A percentile compares a stretch with the other conserved stretches of the same genome.
Conservation (phyloP, 257 asterid genomes). For the Nicotiana obtusifolia region DNA sequence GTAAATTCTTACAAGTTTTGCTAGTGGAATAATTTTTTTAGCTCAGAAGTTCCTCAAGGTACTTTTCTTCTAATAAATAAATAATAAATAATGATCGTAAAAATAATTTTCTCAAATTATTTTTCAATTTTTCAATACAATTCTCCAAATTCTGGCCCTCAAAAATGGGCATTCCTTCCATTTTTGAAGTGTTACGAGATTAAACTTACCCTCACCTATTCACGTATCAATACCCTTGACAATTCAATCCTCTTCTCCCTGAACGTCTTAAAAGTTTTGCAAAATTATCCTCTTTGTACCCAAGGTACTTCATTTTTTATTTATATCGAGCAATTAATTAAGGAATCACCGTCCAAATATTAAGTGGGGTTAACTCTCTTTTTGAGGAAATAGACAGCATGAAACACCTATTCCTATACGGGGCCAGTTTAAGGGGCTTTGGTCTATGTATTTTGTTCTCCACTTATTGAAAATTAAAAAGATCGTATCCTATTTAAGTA, state of each 20-base stretch:
- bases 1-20: too few relatives aligned
- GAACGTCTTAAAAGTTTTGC: background rate
- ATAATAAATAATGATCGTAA: too few relatives aligned
- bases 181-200: too few relatives aligned
- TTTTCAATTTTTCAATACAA: too few relatives aligned
- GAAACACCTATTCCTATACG: background rate
- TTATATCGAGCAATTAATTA: background rate
- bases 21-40: too few relatives aligned
- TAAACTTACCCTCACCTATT: too few relatives aligned
- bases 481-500: background rate
- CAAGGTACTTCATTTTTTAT: background rate
- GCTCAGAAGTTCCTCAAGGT: too few relatives aligned
- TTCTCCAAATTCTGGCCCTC: too few relatives aligned
- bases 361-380: background rate
- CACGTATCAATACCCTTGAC: too few relatives aligned
- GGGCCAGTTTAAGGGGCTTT: background rate
- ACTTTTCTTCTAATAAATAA: too few relatives aligned
- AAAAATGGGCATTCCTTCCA: too few relatives aligned
- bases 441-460: background rate
- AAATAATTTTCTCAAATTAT: too few relatives aligned
- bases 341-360: background rate
- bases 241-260: background rate
- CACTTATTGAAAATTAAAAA: background rate
- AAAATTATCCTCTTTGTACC: background rate
- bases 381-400: background rate